A percentile compares a stretch with the other conserved stretches of the same genome.
Conservation (phyloP, 2,329 filamentous ascomycete species). For the Tolypocladium inflatum region DNA sequence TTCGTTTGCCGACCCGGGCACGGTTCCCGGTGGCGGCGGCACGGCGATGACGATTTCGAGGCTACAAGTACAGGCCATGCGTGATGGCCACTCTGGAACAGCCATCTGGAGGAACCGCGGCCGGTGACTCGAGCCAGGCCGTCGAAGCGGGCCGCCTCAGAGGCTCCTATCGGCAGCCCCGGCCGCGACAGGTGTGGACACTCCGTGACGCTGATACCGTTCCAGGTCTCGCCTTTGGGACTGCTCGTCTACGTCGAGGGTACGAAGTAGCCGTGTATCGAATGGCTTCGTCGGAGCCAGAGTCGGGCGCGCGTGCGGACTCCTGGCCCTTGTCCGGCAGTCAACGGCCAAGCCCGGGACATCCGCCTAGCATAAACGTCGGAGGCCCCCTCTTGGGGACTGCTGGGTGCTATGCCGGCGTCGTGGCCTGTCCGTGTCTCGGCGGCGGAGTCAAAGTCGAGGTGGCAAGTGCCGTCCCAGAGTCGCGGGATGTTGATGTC, state of each 20-base stretch:
- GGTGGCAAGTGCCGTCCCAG: background rate
- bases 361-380: too few species aligned
- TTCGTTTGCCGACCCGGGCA: too few species aligned
- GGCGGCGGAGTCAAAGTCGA: background rate
- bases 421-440: background rate
- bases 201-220: background rate
- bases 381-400: too few species aligned
- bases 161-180: background rate
- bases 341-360: background rate
- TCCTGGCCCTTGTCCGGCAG: background rate
- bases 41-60: too few species aligned
- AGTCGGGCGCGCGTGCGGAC: background rate
- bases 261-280: background rate
- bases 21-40: too few species aligned
- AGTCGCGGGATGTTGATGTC: background rate
- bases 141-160: background rate
- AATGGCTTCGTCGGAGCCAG: background rate
- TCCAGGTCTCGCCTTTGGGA: background rate
- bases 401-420: too few species aligned
- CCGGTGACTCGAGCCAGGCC: too few species aligned
- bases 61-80: too few species aligned
- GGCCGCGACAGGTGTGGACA: background rate
- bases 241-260: background rate
- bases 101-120: too few species aligned
- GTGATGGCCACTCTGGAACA: too few species aligned